Conservation (phyloP, 257 asterid species). For the Capsicum chinense region DNA sequence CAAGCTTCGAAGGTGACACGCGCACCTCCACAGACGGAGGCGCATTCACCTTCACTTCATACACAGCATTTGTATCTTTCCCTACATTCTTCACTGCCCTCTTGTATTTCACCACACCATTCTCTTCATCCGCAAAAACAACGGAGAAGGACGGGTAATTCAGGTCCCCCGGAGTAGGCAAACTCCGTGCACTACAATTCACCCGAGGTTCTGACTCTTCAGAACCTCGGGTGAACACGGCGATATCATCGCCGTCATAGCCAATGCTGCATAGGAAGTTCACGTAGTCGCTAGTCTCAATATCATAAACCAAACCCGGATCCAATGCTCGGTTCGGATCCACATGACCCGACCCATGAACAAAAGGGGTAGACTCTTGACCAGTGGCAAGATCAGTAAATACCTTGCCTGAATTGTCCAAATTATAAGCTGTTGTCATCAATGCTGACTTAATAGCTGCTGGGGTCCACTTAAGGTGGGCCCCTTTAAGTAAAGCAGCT, state of each 20-base stretch:
- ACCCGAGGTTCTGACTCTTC: conserved; percentile 31
- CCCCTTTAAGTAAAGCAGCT: conserved; percentile 73
- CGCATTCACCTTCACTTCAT: conserved; percentile 68
- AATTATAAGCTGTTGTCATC: conserved; percentile 75
- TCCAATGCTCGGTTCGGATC: conserved; percentile 79
- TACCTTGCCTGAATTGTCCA: conserved; percentile 64
- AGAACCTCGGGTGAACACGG: conserved; percentile 50
- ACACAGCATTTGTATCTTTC: conserved; percentile 42
- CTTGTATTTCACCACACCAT: conserved; percentile 57
- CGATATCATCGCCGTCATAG: conserved; percentile 47
- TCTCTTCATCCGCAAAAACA: conserved; percentile 39
- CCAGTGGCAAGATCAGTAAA: conserved; percentile 88
- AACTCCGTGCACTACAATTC: conserved; percentile 54
- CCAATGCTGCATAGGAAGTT: conserved; percentile 81
- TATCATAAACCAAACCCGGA: conserved; percentile 84
- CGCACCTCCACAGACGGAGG: conserved; percentile 76
- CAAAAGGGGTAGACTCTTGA: conserved; percentile 55
- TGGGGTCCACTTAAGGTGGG: conserved; percentile 75
- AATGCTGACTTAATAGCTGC: conserved; percentile 89
- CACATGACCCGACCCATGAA: conserved; percentile 87
- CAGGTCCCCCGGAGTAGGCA: conserved; percentile 70
- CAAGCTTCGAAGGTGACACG: conserved; percentile 68
- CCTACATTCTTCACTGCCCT: conserved; percentile 83
- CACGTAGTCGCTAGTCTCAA: conserved; percentile 54
- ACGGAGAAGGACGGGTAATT: conserved; percentile 91